Evolutionary conservation across 768 basidiomycete species (phyloP).

Genomic region (Rhodotorula babjevae): DNA sequence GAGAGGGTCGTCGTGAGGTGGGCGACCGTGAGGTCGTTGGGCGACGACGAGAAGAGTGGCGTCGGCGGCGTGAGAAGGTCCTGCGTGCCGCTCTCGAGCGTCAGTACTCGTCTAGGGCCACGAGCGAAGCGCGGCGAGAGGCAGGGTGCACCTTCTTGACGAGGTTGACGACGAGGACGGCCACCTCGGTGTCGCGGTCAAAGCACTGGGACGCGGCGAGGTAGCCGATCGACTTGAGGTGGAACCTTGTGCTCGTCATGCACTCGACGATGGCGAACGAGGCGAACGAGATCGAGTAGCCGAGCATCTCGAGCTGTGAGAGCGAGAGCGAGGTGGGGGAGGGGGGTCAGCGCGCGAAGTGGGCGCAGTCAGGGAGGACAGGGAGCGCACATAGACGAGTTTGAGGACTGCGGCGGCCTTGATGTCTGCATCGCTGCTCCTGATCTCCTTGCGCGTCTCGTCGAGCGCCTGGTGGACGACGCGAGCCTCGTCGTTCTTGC

Average conservation of each 20-base stretch:
- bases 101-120: too few relatives aligned
- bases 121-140: too few relatives aligned
- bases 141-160: slow-evolving; percentile 76
- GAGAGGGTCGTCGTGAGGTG: slow-evolving; percentile 45
- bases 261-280: slow-evolving; percentile 96
- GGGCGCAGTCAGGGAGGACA: slow-evolving; percentile 8
- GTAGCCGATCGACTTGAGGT: slow-evolving; percentile 93
- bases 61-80: slow-evolving; percentile 55
- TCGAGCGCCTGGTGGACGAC: slow-evolving; percentile 90
- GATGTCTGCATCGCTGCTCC: slow-evolving; percentile 89
- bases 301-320: slow-evolving; percentile 96
- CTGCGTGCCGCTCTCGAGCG: slow-evolving; percentile 42
- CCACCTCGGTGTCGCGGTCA: slow-evolving; percentile 86
- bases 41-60: slow-evolving; percentile 22
- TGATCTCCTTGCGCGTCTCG: slow-evolving; percentile 87
- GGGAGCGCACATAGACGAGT: slow-evolving; percentile 76
- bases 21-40: slow-evolving; percentile 31
- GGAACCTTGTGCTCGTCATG: slow-evolving; percentile 87
- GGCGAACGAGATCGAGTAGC: slow-evolving; percentile 81
- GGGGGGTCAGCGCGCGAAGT: neutral
- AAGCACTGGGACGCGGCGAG: slow-evolving; percentile 89
- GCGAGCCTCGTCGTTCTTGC: slow-evolving; percentile 86
- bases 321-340: too few relatives aligned
- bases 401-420: slow-evolving; percentile 94
- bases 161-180: slow-evolving; percentile 93